phyloP scores from a whole-genome alignment of 768 basidiomycete genomes.

The Amanita subjunquillea region DNA sequence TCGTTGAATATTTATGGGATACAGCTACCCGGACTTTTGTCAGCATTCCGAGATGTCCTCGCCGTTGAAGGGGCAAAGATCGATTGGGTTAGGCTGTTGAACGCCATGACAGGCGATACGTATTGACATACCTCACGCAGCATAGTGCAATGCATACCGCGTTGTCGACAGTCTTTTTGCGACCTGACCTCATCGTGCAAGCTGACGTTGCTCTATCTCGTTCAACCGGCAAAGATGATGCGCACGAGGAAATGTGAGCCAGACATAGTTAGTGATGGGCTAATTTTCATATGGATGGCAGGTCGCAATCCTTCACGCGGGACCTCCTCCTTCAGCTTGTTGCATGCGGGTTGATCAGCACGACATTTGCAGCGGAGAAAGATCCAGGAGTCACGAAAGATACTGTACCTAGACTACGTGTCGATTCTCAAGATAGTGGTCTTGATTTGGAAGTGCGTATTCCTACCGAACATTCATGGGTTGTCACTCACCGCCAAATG shows the following conservation, averaged over 20 bases:
- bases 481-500: slow-evolving; percentile 2
- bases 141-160: slow-evolving; percentile 16
- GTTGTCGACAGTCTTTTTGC: slow-evolving; percentile 2
- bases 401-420: slow-evolving; percentile 33
- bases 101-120: not conserved
- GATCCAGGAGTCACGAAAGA: slow-evolving; percentile 44
- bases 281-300: not conserved
- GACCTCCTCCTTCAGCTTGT: slow-evolving; percentile 50
- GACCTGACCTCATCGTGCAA: slow-evolving; percentile 5
- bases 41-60: slow-evolving; percentile 42
- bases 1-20: not conserved
- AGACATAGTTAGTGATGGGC: not conserved
- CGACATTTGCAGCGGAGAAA: slow-evolving; percentile 36
- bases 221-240: not conserved
- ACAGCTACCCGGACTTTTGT: slow-evolving; percentile 54
- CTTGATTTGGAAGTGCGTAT: slow-evolving; percentile 43
- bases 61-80: slow-evolving; percentile 40
- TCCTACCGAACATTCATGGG: not conserved
- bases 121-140: slow-evolving; percentile 13
- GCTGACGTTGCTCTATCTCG: slow-evolving; percentile 3
- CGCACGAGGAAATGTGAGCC: not conserved
- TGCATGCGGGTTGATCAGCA: slow-evolving; percentile 43
- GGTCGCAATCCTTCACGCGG: slow-evolving; percentile 26
- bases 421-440: slow-evolving; percentile 54
- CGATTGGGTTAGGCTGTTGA: slow-evolving; percentile 43